Evolutionary conservation across 495 filamentous ascomycete genomes (phyloP), one percentile per base, ranked within the genome.

Genomic region (Tuber umbilicatum): DNA sequence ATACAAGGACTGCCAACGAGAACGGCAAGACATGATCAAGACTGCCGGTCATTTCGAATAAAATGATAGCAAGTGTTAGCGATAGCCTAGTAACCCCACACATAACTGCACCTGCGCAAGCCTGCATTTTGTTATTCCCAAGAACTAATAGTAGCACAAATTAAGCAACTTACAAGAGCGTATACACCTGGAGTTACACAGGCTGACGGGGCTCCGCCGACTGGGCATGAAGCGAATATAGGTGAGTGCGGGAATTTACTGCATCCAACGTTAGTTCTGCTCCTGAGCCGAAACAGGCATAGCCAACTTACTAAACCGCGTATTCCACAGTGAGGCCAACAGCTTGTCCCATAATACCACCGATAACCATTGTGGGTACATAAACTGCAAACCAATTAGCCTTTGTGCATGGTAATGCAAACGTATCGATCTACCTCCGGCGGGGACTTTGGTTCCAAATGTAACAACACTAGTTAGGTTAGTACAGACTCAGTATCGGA

Each of bases 111-210:
- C 95, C 95, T 70, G 95, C 95, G 39, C 94, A 96, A 73, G 97
- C 78, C 78, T 80, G 69, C 27, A 35, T 21, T 45, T 45, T 45
- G 38, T n/a, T 80, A 73, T 73, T 35, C 45, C 68, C 7, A 40
- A 67, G 23, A 17, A 47, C n/a, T 68, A 31, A 50, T 23, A 43
- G 35, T 38, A 71, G n/a, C 0, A 42, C 70, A 39, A 14, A 64
- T 6, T 17, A 71, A 21, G 38, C 35, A 31, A 73, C 68, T 74
- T 50, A 82, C 92, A 79, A 99, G 87, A 3, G 93, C 95, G 83
- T 99, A 99, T 0, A 99, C 93, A 21, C 95, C 95, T 5, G 95
- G 95, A 67, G 94, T 93, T 73, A 99, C 91, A 82, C 95, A 99
- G n/a, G 88, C 87, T 68, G 91, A 91, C 43, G 91, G 89, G n/a